Base-by-base conservation (phyloP, 2,329 filamentous ascomycete genomes). In the Trichothecium roseum region DNA sequence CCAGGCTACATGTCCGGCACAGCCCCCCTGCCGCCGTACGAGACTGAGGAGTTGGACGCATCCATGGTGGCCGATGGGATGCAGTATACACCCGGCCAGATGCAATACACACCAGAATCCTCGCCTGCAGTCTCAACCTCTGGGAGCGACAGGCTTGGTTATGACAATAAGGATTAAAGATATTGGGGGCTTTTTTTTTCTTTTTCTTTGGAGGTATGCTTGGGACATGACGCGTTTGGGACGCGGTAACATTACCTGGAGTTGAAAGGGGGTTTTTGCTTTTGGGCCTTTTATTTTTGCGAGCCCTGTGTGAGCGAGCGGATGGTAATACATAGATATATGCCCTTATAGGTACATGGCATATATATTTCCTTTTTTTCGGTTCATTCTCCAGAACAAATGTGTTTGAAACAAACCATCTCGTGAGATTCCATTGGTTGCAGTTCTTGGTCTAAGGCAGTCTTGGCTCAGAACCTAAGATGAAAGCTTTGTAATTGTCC, bases 401-500 rank as follows among this genome's bases (percentile, higher is more conserved):
- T n/a, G n/a, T n/a, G n/a, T n/a, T n/a, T n/a, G n/a, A n/a, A n/a
- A n/a, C n/a, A n/a, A n/a, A 24, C 20, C 20, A 10, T 34, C 31
- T 41, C 12, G 22, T 32, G 20, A 24, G 10, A 10, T 10, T 10
- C 10, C 20, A 24, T 10, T 24, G 6, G 20, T 24, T 24, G 20
- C 6, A 10, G 20, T 6, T n/a, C n/a, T 6, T 24, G 20, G 20
- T 10, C 10, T 13, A 29, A 7, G 6, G n/a, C n/a, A 20, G 17
- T 18, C n/a, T 18, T 12, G 38, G 59, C 22, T 49, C 42, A n/a
- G n/a, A 55, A 4, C 84, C 85, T 54, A 81, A 81, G 8, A 84
- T 68, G 55, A 94, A 96, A 4, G 68, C 64, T 36, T 68, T 69
- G 72, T 85, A 96, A 52, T 96, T 98, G 17, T 60, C 62, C 1